Base-by-base conservation (phyloP, 148 eudicot genomes). In the Camellia lanceoleosa region DNA sequence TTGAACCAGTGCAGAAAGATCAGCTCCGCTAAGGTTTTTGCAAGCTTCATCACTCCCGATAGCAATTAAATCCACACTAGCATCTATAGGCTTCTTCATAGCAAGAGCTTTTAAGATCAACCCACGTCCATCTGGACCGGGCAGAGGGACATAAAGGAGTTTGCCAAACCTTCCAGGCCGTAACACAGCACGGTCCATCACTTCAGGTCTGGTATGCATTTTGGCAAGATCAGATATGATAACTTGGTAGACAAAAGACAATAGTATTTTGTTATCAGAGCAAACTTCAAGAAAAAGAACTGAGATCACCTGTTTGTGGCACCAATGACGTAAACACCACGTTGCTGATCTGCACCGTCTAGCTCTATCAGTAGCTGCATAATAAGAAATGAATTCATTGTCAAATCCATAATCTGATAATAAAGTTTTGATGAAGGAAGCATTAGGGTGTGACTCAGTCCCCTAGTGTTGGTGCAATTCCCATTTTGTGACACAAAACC, bases 131-230 rank as follows among this genome's bases (percentile, higher is more conserved):
- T 84, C 89, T 30, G 92, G 84, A 83, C 80, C 85, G 0, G 98
- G 98, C 46, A 94, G 82, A 83, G 94, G 93, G 65, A 94, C 93
- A 81, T 85, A 94, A 19, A 94, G 67, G 56, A 75, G 84, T 85
- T 86, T 92, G 30, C 98, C 97, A 60, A 94, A 88, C 65, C 98
- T 89, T 86, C 97, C 97, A 41, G 94, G 92, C 85, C 98, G 87
- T 43, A 91, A 79, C 76, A 91, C 20, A 51, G 98, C 98, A 56
- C 69, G 83, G 67, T 94, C 97, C 87, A 94, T 91, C 73, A 90
- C 93, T 79, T 94, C 97, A 44, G 95, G 97, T 78, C 98, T 94
- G 82, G 73, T 43, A 82, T 13, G 65, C 47, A 12, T 52, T 49
- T 47, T 44, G 43, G 51, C 58, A 68, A 76, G 47, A 81, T 62